A percentile compares a stretch with the other conserved stretches of the same genome.
These are phyloP conservation scores for Globisporangium megalacanthum DNA, from an alignment of 352 stramenopile genomes.

Conservation along the genomic window DNA sequence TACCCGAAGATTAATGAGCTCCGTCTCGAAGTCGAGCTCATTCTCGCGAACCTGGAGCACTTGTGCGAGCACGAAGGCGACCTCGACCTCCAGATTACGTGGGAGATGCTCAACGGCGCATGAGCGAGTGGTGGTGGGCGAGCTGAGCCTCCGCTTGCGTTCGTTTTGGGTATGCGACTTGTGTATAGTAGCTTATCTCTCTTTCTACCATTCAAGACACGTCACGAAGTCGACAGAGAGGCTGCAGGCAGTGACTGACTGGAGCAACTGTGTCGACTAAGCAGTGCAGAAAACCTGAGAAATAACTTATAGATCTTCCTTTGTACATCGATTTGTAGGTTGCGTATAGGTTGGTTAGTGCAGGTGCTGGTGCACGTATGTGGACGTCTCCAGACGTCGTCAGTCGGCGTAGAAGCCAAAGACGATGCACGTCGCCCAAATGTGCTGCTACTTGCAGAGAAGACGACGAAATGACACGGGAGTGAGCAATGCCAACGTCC, in stretches of 20 bases:
- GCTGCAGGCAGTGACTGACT: no score
- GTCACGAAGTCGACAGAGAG: no score
- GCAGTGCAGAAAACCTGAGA: conserved; percentile 7
- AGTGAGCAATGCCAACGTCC: background rate
- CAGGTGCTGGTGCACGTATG: background rate
- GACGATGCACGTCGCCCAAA: conserved; percentile 88
- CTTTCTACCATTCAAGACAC: no score
- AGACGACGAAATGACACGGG: background rate
- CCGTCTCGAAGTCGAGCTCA: conserved; percentile 74
- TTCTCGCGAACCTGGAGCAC: conserved; percentile 74
- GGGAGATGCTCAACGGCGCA: conserved; percentile 71
- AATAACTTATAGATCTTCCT: conserved; percentile 48
- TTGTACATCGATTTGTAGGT: conserved; percentile 7
- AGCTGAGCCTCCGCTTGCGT: conserved; percentile 8
- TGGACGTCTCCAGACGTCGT: background rate
- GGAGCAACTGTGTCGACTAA: background rate
- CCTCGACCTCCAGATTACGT: conserved; percentile 80
- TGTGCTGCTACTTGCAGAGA: conserved; percentile 42
- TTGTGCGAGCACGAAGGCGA: conserved; percentile 80
- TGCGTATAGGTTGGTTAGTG: conserved; percentile 2
- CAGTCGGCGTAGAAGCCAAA: conserved; percentile 91
- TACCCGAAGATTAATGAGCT: conserved; percentile 83
- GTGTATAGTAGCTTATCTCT: conserved; percentile 34
- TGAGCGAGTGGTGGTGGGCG: conserved; percentile 16
- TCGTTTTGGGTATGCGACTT: conserved; percentile 6